Base-by-base conservation (phyloP, 345 rosid species). In the Camelina neglecta region DNA sequence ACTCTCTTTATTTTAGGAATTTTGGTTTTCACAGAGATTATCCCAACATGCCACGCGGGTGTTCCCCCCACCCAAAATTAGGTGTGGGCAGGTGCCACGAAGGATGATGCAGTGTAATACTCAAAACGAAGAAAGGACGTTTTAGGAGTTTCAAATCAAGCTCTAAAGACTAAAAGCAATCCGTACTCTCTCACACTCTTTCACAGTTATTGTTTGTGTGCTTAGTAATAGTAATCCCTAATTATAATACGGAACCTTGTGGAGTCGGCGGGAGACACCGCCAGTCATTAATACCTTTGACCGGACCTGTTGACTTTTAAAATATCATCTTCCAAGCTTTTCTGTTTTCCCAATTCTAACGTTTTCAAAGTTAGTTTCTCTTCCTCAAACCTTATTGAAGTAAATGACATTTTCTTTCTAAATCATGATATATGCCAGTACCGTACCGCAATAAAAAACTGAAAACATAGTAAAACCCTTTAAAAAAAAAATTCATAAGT, bases 211-310 rank as follows among this genome's bases (percentile, higher is more conserved):
- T 50, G 51, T 23, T 23, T 55, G 62, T 56, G 77, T 41, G 13
- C 11, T 38, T 38, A 8, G 48, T 64, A 47, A 44, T 11, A 65
- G 5, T 31, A 65, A 16, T 31, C 31, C 31, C 31, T 29, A 29
- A 4, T 29, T 29, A 29, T 29, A 29, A 57, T 75, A 75, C 79
- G 74, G 74, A 60, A 75, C 66, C 16, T 68, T 75, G 79, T 74
- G 83, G 66, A 53, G 76, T 57, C 35, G 56, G 75, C 53, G 83
- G 84, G 89, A 86, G 87, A 84, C 89, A 86, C 24, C 50, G 77
- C 83, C 87, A 72, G 81, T 77, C 74, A 75, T 72, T 79, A 90
- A 81, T 49, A 85, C 84, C 85, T 82, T 85, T 87, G 93, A 88
- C 18, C 18, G 18, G 18, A 18, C 93, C 80, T 71, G 84, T 81